Conservation (phyloP, 805 yeast species). For the Cyberlindnera amylophila region DNA sequence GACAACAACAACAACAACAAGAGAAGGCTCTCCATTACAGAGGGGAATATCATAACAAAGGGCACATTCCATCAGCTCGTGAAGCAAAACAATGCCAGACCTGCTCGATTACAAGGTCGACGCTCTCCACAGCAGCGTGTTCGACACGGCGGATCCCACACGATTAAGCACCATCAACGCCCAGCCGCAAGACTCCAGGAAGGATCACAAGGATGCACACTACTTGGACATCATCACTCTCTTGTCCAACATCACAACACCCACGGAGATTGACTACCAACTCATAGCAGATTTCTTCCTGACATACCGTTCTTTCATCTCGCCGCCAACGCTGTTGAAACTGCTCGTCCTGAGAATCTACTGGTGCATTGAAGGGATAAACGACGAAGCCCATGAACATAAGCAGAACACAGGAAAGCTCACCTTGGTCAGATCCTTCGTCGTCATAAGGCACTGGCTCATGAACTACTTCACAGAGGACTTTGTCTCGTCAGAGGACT, state of each 20-base stretch:
- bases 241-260: constrained; percentile 21
- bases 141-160: constrained; percentile 11
- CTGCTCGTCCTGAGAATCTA: constrained; percentile 60
- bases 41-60: no score
- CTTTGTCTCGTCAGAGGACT: constrained; percentile 51
- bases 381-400: constrained; percentile 25
- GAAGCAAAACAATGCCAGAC: constrained; percentile 16
- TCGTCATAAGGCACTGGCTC: constrained; percentile 84
- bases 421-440: constrained; percentile 78
- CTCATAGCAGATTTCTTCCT: constrained; percentile 82
- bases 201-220: constrained; percentile 7
- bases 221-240: constrained; percentile 20
- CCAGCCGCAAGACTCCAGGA: neutral
- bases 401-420: constrained; percentile 52
- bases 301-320: constrained; percentile 69
- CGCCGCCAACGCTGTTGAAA: constrained; percentile 54
- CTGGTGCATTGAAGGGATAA: constrained; percentile 57
- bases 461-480: constrained; percentile 85
- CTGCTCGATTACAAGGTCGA: constrained; percentile 16
- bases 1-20: no score
- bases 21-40: no score
- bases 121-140: constrained; percentile 7
- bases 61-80: no score
- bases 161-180: constrained; percentile 6
- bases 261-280: constrained; percentile 57